These are phyloP conservation scores for Aspergillus quadrilineatus DNA, from an alignment of 2,329 filamentous ascomycete genomes.

Conservation along the genomic window DNA sequence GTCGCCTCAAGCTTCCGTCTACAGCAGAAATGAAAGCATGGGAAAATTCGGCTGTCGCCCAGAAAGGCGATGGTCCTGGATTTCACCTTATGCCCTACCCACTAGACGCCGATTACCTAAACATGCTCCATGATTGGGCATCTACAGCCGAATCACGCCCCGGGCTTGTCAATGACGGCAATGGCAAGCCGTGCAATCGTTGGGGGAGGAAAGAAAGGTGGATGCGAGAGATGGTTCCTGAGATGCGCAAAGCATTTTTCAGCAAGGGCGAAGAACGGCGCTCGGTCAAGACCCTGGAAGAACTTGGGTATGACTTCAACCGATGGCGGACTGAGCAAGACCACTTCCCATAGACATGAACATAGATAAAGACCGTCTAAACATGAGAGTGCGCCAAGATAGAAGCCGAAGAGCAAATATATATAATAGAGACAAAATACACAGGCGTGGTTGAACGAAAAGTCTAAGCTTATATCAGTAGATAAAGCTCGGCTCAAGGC, in stretches of 20 bases:
- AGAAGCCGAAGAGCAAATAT: no score
- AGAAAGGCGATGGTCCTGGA: constrained; percentile 47
- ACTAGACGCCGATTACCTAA: constrained; percentile 47
- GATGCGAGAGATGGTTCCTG: constrained; percentile 66
- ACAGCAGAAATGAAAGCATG: constrained; percentile 65
- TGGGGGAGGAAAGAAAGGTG: constrained; percentile 73
- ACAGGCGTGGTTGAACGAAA: no score
- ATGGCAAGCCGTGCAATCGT: constrained; percentile 65
- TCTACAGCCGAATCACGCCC: constrained; percentile 33
- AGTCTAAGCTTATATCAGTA: no score
- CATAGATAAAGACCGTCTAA: no score
- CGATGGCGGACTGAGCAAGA: constrained; percentile 29
- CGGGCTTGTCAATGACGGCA: constrained; percentile 44
- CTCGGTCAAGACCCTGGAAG: constrained; percentile 63
- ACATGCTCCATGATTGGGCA: constrained; percentile 47
- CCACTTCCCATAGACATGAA: constrained; percentile 1
- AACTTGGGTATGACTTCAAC: constrained; percentile 68
- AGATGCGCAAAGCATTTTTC: constrained; percentile 72
- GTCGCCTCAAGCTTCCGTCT: constrained; percentile 64
- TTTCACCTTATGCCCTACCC: constrained; percentile 58
- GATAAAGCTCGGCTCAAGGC: no score
- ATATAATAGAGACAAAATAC: no score
- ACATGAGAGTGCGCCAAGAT: no score
- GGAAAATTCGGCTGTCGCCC: constrained; percentile 52
- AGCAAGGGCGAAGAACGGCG: constrained; percentile 58